phyloP scores from a whole-genome alignment of 225 moss, liverwort and hornwort species.

The Physcomitrellopsis africana region DNA sequence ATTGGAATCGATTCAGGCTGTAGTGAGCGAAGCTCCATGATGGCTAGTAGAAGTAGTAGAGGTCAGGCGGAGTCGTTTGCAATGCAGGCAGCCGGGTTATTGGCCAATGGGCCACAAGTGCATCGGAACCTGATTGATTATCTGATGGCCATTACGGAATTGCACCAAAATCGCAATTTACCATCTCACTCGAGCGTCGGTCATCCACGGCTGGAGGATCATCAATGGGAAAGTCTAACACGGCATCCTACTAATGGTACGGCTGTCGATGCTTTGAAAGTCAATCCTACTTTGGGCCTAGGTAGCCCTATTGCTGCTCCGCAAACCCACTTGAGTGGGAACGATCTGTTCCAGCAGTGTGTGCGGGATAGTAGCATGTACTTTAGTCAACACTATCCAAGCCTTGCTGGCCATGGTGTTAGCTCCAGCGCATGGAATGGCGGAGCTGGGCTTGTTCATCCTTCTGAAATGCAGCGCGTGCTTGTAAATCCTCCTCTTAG shows the following conservation, averaged over 20 bases:
- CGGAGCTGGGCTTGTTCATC: constrained; percentile 53
- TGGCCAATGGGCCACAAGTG: constrained; percentile 45
- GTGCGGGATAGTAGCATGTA: constrained; percentile 62
- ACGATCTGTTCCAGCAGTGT: constrained; percentile 67
- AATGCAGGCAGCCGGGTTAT: constrained; percentile 39
- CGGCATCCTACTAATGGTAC: constrained; percentile 53
- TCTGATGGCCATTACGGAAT: constrained; percentile 65
- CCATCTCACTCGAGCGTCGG: constrained; percentile 43
- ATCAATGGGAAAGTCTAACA: constrained; percentile 49
- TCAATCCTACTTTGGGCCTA: constrained; percentile 44
- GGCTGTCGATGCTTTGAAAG: constrained; percentile 51
- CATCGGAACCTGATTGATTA: constrained; percentile 59
- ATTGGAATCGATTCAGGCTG: constrained; percentile 31
- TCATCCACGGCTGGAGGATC: constrained; percentile 53
- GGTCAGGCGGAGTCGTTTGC: constrained; percentile 42
- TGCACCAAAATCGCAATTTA: constrained; percentile 55
- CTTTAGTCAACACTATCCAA: constrained; percentile 61
- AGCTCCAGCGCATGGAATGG: constrained; percentile 62
- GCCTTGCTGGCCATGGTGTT: constrained; percentile 54
- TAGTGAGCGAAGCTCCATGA: constrained; percentile 40
- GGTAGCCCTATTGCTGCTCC: constrained; percentile 53
- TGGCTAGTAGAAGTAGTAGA: constrained; percentile 46
- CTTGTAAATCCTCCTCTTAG: constrained; percentile 63
- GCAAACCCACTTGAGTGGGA: constrained; percentile 55
- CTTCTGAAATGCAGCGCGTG: constrained; percentile 61